Evolutionary conservation across 306 rosid genomes (phyloP).

Genomic region (Echinosophora koreensis): DNA sequence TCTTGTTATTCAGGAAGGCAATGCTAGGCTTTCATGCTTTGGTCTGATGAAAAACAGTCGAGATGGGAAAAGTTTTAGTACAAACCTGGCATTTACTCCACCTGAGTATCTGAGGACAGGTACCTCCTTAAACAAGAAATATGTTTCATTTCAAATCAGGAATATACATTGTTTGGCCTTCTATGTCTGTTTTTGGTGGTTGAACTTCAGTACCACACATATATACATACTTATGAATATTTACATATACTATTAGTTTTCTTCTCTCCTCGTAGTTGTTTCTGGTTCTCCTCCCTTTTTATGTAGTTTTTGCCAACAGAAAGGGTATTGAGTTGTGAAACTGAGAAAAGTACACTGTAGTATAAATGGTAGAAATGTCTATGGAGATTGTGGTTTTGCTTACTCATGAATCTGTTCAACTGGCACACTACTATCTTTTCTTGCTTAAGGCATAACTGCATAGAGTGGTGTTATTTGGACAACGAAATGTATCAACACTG

Average conservation of each 20-base stretch:
- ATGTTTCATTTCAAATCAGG: conserved; percentile 1
- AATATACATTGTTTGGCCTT: conserved; percentile 5
- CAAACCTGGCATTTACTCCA: conserved; percentile 95
- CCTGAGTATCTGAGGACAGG: conserved; percentile 96
- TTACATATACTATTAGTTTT: not conserved
- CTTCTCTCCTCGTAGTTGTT: conserved; percentile 14
- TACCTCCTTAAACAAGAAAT: conserved; percentile 40
- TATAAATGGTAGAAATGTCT: not conserved
- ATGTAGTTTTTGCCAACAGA: not conserved
- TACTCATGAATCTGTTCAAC: not conserved
- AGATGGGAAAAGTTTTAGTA: conserved; percentile 97
- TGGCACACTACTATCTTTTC: not conserved
- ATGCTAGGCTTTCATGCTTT: conserved; percentile 96
- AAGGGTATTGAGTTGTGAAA: conserved; percentile 4
- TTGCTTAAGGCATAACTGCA: not conserved
- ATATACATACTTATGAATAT: conserved; percentile 9
- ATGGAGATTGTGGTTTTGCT: not conserved
- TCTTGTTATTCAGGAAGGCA: conserved; percentile 69
- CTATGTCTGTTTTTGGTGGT: conserved; percentile 35
- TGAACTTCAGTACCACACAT: not conserved
- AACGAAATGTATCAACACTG: no score
- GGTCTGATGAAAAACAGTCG: conserved; percentile 98
- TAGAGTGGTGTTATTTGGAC: no score
- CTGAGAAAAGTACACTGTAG: not conserved
- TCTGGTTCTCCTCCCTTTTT: conserved; percentile 15